Conservation (phyloP, 768 basidiomycete genomes). For the Boletus subcaerulescens region DNA sequence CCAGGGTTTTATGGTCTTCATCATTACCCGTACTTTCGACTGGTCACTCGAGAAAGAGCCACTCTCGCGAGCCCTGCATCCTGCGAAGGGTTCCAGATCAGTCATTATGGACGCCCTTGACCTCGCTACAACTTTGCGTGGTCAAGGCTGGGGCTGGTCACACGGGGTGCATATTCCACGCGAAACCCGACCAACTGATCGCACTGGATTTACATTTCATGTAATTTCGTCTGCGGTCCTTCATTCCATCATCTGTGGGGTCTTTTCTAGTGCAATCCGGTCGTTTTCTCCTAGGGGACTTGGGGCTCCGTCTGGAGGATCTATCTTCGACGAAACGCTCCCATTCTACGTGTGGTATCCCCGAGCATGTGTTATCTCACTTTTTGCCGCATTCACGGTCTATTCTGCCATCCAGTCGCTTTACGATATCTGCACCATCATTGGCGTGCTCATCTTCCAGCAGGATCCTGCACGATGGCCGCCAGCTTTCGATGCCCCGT, state of each 20-base stretch:
- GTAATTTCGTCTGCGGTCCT: background rate
- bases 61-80: constrained; percentile 4
- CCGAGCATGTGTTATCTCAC: background rate
- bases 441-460: too few relatives aligned
- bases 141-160: background rate
- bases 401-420: background rate
- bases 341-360: background rate
- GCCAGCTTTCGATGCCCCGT: too few relatives aligned
- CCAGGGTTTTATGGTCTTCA: constrained; percentile 12
- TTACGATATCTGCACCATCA: background rate
- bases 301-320: background rate
- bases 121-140: background rate
- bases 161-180: background rate
- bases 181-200: background rate
- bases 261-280: background rate
- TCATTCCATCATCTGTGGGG: background rate
- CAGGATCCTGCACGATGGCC: too few relatives aligned
- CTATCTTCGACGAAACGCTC: background rate
- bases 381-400: background rate
- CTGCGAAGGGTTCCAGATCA: background rate
- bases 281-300: background rate
- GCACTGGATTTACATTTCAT: background rate
- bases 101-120: background rate
- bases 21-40: constrained; percentile 14
- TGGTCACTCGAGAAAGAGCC: constrained; percentile 12